Evolutionary conservation across 208 protist species (phyloP).

Genomic region (Vickermania spadyakhi): DNA sequence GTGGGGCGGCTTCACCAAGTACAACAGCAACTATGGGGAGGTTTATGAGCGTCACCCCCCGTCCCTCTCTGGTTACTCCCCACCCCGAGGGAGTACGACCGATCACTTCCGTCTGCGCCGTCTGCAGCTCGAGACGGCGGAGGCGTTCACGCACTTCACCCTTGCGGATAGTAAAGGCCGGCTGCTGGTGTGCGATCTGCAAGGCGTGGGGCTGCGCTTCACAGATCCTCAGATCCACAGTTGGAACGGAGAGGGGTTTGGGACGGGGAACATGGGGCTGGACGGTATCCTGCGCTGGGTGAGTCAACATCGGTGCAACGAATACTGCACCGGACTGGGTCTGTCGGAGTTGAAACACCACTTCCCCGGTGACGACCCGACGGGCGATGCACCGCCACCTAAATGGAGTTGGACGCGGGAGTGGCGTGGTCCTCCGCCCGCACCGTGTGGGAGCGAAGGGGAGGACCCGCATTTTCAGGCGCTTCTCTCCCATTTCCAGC

Average conservation of each 20-base stretch:
- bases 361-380: too few species aligned
- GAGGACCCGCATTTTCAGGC: too few species aligned
- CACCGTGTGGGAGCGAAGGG: too few species aligned
- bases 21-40: slow-evolving; percentile 8
- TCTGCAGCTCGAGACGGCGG: slow-evolving; percentile 12
- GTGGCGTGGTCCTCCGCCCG: too few species aligned
- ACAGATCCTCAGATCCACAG: slow-evolving; percentile 64
- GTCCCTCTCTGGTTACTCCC: neutral
- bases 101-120: too few species aligned
- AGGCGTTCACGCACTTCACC: slow-evolving; percentile 70
- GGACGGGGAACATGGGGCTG: slow-evolving; percentile 40
- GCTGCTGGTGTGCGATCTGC: slow-evolving; percentile 45
- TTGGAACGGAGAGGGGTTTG: slow-evolving; percentile 28
- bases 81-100: neutral
- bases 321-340: slow-evolving; percentile 9
- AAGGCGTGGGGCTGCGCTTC: slow-evolving; percentile 35
- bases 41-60: neutral
- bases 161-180: slow-evolving; percentile 18
- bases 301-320: slow-evolving; percentile 15
- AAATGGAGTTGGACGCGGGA: too few species aligned
- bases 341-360: slow-evolving; percentile 8
- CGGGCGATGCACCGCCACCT: too few species aligned
- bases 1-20: slow-evolving; percentile 42
- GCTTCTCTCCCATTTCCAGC: too few species aligned
- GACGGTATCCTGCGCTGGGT: slow-evolving; percentile 38